These are phyloP conservation scores for Myxozyma melibiosi DNA, from an alignment of 805 yeast species.

Conservation along the genomic window DNA sequence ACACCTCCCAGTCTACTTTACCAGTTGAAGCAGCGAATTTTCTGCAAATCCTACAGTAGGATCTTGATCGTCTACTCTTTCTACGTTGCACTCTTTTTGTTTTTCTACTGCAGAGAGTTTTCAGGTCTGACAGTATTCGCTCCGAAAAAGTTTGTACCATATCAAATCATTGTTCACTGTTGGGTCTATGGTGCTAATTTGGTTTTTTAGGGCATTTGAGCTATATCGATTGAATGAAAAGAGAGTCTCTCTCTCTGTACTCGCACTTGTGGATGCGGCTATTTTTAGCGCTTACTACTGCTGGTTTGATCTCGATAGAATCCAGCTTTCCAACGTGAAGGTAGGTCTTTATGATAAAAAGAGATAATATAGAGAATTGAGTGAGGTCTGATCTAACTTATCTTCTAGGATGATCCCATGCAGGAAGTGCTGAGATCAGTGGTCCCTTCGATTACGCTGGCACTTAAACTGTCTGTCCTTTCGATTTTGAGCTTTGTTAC, in stretches of 20 bases:
- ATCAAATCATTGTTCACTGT: not conserved
- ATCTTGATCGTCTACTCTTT: slow-evolving; percentile 15
- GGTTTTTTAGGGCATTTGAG: slow-evolving; percentile 25
- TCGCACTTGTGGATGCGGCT: slow-evolving; percentile 19
- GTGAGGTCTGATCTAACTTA: not conserved
- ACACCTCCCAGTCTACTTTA: slow-evolving; percentile 16
- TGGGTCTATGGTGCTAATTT: not conserved
- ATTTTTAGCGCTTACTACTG: slow-evolving; percentile 24
- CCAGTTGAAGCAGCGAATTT: slow-evolving; percentile 9
- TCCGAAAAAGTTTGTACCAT: slow-evolving; percentile 20
- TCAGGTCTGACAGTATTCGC: slow-evolving; percentile 14
- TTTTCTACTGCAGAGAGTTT: slow-evolving; percentile 25
- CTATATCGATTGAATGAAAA: slow-evolving; percentile 28
- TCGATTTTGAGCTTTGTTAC: not conserved
- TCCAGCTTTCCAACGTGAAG: slow-evolving; percentile 19
- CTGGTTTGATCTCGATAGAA: slow-evolving; percentile 19
- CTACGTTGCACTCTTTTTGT: slow-evolving; percentile 4
- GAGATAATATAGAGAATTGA: not conserved
- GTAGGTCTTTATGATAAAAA: slow-evolving; percentile 2
- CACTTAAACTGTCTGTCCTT: not conserved
- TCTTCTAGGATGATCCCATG: slow-evolving; percentile 26
- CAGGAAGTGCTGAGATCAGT: not conserved
- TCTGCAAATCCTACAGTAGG: slow-evolving; percentile 5
- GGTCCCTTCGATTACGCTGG: not conserved
- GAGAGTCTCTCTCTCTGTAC: slow-evolving; percentile 14